Evolutionary conservation across 2,329 filamentous ascomycete species (phyloP).

Genomic region (Calonectria hawksworthii): DNA sequence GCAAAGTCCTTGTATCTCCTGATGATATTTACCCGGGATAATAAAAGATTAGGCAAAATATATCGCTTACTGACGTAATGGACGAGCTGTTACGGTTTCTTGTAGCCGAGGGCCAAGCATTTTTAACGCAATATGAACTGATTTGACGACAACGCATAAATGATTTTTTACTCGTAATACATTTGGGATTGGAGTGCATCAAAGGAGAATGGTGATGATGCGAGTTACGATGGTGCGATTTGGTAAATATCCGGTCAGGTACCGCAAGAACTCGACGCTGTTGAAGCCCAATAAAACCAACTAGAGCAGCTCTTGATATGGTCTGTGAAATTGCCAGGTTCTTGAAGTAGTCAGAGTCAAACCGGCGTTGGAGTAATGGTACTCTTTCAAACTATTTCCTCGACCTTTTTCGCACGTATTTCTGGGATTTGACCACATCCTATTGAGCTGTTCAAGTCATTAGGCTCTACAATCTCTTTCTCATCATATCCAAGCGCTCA

Average conservation of each 20-base stretch:
- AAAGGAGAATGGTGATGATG: neutral
- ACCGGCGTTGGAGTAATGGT: neutral
- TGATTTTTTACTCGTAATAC: neutral
- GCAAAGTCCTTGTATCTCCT: neutral
- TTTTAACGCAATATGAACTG: neutral
- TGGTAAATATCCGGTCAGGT: neutral
- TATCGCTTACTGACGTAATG: neutral
- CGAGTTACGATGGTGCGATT: neutral
- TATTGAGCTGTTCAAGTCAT: neutral
- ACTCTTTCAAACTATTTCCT: neutral
- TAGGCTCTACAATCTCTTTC: neutral
- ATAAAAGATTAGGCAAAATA: neutral
- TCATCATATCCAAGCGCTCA: neutral
- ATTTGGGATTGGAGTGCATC: neutral
- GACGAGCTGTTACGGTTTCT: neutral
- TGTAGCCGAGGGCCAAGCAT: neutral
- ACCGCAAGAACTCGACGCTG: neutral
- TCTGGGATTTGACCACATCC: neutral
- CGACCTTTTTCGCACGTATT: neutral
- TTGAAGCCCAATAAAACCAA: neutral
- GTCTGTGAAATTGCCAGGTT: neutral
- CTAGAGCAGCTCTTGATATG: neutral
- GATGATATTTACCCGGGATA: neutral
- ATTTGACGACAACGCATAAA: neutral
- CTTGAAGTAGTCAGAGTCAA: neutral